Base-by-base conservation (phyloP, 495 filamentous ascomycete species). In the Peziza echinospora region DNA sequence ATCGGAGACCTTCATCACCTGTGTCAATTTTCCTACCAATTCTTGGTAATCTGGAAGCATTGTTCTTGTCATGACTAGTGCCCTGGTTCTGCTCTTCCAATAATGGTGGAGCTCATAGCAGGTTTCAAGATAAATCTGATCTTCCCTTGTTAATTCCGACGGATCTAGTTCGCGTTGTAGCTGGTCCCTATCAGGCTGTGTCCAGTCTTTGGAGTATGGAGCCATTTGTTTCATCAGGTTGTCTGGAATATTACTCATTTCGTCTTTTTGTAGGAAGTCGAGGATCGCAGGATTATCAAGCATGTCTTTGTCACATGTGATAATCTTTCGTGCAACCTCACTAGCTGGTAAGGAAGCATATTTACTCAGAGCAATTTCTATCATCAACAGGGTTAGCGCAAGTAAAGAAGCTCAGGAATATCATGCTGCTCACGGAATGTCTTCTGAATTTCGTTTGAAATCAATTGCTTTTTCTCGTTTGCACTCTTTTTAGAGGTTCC, bases 101-200 rank as follows among this genome's bases (percentile, higher is more conserved):
- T 97, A 97, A 62, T 97, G 91, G 49, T 91, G 84, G 52, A 97
- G 68, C 58, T 97, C 91, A 52, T 78, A 97, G 0, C 91, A 82
- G 2, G 89, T 96, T 49, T 79, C 77, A 10, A 97, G 69, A 59
- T 85, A 97, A 26, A 97, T 80, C 64, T 94, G 84, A 63, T 97
- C 89, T 54, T 96, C 83, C 48, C 87, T 70, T 1, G 86, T 93
- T 26, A 97, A 75, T 55, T 97, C 89, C 16, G 53, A 61, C 0
- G 89, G 87, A 62, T 96, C 86, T 52, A 82, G 77, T 56, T 97
- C 89, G 26, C 86, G 74, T 47, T 75, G 75, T 34, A 81, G 76
- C 49, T 73, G 78, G 26, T 76, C 68, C 10, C 85, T 83, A 63
- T 85, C 79, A 13, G 85, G 79, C 5, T 83, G 85, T 11, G 86